A percentile compares a stretch with the other conserved stretches of the same genome.
These are phyloP conservation scores for Moesziomyces parantarcticus DNA, from an alignment of 1,284 basidiomycete species.

Conservation along the genomic window DNA sequence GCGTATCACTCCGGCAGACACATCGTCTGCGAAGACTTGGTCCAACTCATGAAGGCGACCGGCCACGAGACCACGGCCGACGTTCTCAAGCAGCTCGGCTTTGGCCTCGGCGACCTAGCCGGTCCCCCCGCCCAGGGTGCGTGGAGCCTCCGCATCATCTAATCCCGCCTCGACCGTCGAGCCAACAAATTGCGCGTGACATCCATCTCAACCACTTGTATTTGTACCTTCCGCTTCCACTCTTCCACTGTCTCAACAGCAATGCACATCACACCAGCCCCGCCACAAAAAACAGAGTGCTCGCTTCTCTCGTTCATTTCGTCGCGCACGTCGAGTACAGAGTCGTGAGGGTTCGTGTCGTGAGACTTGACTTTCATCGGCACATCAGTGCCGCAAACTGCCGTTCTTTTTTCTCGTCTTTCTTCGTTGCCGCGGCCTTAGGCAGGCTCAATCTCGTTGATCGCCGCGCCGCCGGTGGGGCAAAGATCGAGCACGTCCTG, in stretches of 20 bases:
- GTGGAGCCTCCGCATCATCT: conserved; percentile 56
- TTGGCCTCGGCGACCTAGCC: conserved; percentile 46
- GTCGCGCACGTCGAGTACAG: neutral
- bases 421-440: conserved; percentile 8
- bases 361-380: neutral
- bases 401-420: too few relatives aligned
- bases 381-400: neutral
- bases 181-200: too few relatives aligned
- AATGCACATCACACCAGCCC: neutral
- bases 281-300: neutral
- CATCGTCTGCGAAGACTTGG: conserved; percentile 55
- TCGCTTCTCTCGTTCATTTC: neutral
- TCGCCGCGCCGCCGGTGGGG: conserved; percentile 2
- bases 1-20: conserved; percentile 61
- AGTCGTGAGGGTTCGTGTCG: too few relatives aligned
- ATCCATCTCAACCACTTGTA: neutral
- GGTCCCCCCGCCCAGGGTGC: conserved; percentile 42
- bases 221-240: neutral
- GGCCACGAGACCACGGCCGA: conserved; percentile 48
- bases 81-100: conserved; percentile 50
- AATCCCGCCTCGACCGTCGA: conserved; percentile 1
- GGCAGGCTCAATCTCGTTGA: conserved; percentile 32
- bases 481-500: conserved; percentile 51
- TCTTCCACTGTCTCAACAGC: neutral
- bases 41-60: conserved; percentile 53